These are phyloP conservation scores for Symbiodinium pilosum DNA, from an alignment of 73 alveolate species.

Conservation along the genomic window DNA sequence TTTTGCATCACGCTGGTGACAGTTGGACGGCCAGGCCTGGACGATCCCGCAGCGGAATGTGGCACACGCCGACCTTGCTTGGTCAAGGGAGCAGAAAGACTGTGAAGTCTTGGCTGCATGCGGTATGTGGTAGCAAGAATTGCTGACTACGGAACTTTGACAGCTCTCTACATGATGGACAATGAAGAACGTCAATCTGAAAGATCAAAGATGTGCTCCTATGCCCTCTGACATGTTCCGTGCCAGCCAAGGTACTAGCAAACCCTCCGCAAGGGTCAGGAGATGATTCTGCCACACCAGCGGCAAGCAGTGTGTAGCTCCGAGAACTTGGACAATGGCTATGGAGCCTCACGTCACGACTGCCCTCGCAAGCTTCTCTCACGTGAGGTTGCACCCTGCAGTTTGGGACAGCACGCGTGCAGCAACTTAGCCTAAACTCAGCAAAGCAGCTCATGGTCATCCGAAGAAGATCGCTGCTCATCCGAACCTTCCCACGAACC, in stretches of 20 bases:
- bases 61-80: background rate
- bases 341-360: background rate
- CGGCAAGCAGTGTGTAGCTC: background rate
- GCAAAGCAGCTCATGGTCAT: background rate
- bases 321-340: background rate
- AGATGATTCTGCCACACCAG: background rate
- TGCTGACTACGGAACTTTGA: background rate
- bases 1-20: too few species aligned
- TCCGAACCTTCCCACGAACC: background rate
- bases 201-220: too few species aligned
- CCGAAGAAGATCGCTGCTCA: slow-evolving; percentile 9
- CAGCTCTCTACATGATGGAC: too few species aligned
- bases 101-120: too few species aligned
- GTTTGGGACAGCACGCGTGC: too few species aligned
- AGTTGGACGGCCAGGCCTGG: too few species aligned
- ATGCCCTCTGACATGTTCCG: too few species aligned
- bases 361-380: too few species aligned
- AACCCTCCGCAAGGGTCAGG: background rate
- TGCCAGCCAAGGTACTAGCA: background rate
- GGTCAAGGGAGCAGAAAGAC: too few species aligned
- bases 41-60: background rate
- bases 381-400: too few species aligned
- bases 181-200: too few species aligned
- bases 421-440: background rate
- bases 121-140: background rate